Conservation (phyloP, 1,284 basidiomycete genomes). For the Pseudozyma tsukubaensis region DNA sequence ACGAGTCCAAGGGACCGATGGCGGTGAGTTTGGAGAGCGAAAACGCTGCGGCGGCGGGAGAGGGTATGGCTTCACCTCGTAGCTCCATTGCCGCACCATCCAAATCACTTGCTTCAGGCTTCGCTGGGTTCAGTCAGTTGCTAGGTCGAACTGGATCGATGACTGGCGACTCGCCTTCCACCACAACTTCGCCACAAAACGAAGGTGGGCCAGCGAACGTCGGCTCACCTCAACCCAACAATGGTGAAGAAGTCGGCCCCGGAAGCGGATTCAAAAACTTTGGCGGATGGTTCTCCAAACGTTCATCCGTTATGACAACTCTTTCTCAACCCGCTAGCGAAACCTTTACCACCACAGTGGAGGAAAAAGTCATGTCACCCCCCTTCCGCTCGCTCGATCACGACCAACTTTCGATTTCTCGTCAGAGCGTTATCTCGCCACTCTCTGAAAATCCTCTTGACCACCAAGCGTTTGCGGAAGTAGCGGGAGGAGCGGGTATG, state of each 20-base stretch:
- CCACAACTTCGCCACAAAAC: slow-evolving; percentile 13
- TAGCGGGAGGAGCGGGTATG: not conserved
- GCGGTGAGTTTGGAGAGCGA: slow-evolving; percentile 1
- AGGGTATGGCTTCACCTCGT: too few species aligned
- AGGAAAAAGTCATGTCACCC: slow-evolving; percentile 46
- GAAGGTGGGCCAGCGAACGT: not conserved
- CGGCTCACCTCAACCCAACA: slow-evolving; percentile 5
- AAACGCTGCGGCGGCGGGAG: not conserved
- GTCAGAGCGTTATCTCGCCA: slow-evolving; percentile 22
- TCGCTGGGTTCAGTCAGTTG: slow-evolving; percentile 39
- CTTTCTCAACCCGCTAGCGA: not conserved
- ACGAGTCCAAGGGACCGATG: slow-evolving; percentile 16
- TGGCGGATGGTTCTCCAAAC: slow-evolving; percentile 43
- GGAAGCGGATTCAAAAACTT: slow-evolving; percentile 42
- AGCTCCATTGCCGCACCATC: slow-evolving; percentile 3
- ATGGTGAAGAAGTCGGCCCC: slow-evolving; percentile 13
- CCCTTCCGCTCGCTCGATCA: slow-evolving; percentile 55
- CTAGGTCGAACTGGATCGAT: slow-evolving; percentile 10
- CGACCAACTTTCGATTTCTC: slow-evolving; percentile 46
- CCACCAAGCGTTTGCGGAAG: not conserved
- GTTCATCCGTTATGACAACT: slow-evolving; percentile 20
- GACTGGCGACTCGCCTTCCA: not conserved
- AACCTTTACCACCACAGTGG: slow-evolving; percentile 8
- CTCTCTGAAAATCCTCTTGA: slow-evolving; percentile 1
- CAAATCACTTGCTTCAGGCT: slow-evolving; percentile 32